phyloP scores from a whole-genome alignment of 768 basidiomycete species.

The Lentinula boryana region DNA sequence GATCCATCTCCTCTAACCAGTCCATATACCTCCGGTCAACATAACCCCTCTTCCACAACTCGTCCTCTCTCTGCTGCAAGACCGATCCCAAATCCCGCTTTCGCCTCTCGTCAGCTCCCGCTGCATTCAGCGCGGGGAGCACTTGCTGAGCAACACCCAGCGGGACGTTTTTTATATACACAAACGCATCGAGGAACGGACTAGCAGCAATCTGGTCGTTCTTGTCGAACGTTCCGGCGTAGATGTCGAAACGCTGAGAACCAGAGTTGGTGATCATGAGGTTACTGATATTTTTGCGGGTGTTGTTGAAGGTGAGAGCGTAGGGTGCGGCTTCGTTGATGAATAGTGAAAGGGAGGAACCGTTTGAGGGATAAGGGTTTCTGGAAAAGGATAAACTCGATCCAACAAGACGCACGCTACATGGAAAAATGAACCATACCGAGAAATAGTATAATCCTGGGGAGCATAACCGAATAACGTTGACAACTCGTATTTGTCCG shows the following conservation, averaged over 20 bases:
- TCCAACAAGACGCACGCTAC: not conserved
- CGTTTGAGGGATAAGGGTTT: conserved; percentile 54
- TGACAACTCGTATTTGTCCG: conserved; percentile 54
- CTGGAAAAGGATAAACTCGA: conserved; percentile 23
- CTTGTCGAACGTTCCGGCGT: conserved; percentile 65
- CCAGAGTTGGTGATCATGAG: conserved; percentile 64
- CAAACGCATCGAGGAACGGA: conserved; percentile 62
- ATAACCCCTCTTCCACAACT: conserved; percentile 41
- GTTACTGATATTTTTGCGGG: conserved; percentile 51
- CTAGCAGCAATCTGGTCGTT: conserved; percentile 76
- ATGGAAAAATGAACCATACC: conserved; percentile 24
- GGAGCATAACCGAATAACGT: conserved; percentile 68
- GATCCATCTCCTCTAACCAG: conserved; percentile 59
- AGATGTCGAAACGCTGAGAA: conserved; percentile 61
- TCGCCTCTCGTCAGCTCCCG: conserved; percentile 32
- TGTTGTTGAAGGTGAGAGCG: conserved; percentile 57
- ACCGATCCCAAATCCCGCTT: conserved; percentile 18
- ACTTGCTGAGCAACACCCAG: conserved; percentile 46
- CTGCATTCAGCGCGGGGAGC: conserved; percentile 45
- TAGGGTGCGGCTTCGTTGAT: conserved; percentile 48
- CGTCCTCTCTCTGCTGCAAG: conserved; percentile 27
- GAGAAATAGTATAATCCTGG: conserved; percentile 62
- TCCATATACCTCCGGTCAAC: conserved; percentile 43
- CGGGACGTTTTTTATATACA: conserved; percentile 54
- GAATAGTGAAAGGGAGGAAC: conserved; percentile 55